Percentiles rank a stretch among this genome's conserved stretches.
phyloP scores from a whole-genome alignment of 2,329 filamentous ascomycete species.

The Fusarium subtropicale region DNA sequence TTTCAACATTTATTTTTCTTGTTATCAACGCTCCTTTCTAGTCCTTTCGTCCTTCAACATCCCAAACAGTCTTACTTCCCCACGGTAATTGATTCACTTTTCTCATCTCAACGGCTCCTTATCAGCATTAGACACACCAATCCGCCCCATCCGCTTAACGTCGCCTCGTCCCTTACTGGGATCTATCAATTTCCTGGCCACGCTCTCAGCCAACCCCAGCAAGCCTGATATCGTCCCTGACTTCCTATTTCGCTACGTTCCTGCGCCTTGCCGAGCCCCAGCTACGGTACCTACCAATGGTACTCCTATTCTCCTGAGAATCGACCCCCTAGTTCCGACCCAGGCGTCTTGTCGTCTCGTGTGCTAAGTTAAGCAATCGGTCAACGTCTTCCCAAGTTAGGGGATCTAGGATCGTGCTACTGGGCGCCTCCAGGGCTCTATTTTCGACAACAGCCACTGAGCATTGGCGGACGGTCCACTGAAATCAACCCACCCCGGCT shows the following conservation, averaged over 20 bases:
- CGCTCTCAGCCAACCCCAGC: constrained; percentile 19
- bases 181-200: constrained; percentile 38
- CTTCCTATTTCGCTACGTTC: constrained; percentile 29
- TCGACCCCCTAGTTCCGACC: constrained; percentile 6
- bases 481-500: constrained; percentile 34
- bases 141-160: constrained; percentile 37
- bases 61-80: constrained; percentile 20
- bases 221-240: constrained; percentile 36
- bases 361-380: constrained; percentile 9
- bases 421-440: constrained; percentile 42
- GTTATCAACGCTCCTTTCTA: constrained; percentile 5
- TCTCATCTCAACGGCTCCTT: constrained; percentile 35
- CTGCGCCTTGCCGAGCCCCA: constrained; percentile 18
- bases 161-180: constrained; percentile 43
- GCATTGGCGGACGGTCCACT: constrained; percentile 29
- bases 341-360: constrained; percentile 3
- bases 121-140: constrained; percentile 25
- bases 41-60: neutral
- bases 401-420: constrained; percentile 40
- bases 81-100: constrained; percentile 24
- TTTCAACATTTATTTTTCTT: constrained; percentile 7
- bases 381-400: constrained; percentile 31
- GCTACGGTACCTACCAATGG: constrained; percentile 23
- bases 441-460: constrained; percentile 34
- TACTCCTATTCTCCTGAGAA: constrained; percentile 37